Conservation (phyloP, 768 basidiomycete species). For the Cystofilobasidium capitatum region DNA sequence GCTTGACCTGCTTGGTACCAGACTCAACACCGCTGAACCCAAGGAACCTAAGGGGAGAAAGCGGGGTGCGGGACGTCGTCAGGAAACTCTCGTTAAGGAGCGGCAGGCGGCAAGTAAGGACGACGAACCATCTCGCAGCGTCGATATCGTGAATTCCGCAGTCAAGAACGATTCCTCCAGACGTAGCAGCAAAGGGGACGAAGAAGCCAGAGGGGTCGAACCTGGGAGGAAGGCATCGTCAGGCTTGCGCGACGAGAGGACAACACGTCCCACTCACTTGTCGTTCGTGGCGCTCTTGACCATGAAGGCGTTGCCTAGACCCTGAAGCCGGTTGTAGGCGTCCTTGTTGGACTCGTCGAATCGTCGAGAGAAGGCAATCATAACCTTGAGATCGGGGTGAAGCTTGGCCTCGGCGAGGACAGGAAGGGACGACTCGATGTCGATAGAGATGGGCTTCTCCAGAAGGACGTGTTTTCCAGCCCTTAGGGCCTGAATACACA, state of each 20-base stretch:
- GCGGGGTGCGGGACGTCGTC: not conserved
- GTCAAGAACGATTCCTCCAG: conserved; percentile 30
- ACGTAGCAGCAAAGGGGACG: conserved; percentile 26
- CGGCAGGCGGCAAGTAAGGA: conserved; percentile 2
- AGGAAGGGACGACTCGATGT: conserved; percentile 22
- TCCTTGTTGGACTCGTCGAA: conserved; percentile 18
- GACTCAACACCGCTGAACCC: not conserved
- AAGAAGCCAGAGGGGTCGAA: conserved; percentile 30
- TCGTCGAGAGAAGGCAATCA: conserved; percentile 30
- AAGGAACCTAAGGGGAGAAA: not conserved
- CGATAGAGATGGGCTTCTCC: conserved; percentile 31
- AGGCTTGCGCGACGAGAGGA: no score
- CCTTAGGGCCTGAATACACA: conserved; percentile 26
- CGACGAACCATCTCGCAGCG: conserved; percentile 28
- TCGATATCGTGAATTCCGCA: conserved; percentile 32
- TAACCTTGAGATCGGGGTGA: conserved; percentile 27
- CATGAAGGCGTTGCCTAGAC: conserved; percentile 27
- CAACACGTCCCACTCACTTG: no score
- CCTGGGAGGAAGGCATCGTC: no score
- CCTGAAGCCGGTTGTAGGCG: not conserved
- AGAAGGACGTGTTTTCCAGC: conserved; percentile 30
- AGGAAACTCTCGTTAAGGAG: no score
- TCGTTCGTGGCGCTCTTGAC: conserved; percentile 30
- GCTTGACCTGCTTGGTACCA: conserved; percentile 26
- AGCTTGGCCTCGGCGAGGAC: conserved; percentile 27